A percentile compares a stretch with the other conserved stretches of the same genome.
Evolutionary conservation across 2,329 filamentous ascomycete species (phyloP).

Genomic region (Penicillium sp.): DNA sequence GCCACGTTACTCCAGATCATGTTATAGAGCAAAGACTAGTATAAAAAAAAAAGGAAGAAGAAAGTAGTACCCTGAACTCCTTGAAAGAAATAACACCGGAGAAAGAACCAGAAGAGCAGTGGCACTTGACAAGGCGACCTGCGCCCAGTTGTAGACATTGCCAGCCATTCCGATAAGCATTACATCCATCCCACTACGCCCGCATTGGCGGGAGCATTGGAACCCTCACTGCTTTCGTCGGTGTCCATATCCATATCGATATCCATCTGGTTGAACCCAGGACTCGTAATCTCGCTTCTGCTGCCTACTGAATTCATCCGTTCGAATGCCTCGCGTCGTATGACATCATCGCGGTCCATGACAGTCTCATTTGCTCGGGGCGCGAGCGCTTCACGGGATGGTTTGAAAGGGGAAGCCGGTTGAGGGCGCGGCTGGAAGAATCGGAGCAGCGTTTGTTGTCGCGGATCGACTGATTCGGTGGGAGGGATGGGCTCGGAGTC

Average conservation of each 20-base stretch:
- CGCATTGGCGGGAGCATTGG: conserved; percentile 23
- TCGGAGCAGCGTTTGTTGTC: conserved; percentile 44
- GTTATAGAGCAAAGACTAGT: not conserved
- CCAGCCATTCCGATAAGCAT: not conserved
- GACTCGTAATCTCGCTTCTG: conserved; percentile 28
- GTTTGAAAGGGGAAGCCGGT: conserved; percentile 20
- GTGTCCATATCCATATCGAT: conserved; percentile 35
- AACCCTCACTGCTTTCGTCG: conserved; percentile 26
- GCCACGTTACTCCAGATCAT: not conserved
- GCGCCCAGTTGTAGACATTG: conserved; percentile 7
- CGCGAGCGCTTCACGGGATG: conserved; percentile 24
- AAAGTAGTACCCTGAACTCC: not conserved
- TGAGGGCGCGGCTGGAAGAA: conserved; percentile 42
- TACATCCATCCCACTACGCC: conserved; percentile 39
- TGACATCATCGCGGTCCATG: conserved; percentile 17
- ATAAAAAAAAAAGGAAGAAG: not conserved
- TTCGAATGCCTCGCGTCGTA: conserved; percentile 26
- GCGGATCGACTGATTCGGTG: conserved; percentile 39
- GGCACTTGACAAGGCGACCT: conserved; percentile 11
- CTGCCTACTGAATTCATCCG: conserved; percentile 20
- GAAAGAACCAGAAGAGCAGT: conserved; percentile 3
- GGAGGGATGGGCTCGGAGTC: conserved; percentile 29
- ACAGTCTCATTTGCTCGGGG: conserved; percentile 28
- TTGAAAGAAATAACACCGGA: not conserved
- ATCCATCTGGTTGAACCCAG: conserved; percentile 22